phyloP scores from a whole-genome alignment of 306 rosid species.

The Lathyrus tuberosus region DNA sequence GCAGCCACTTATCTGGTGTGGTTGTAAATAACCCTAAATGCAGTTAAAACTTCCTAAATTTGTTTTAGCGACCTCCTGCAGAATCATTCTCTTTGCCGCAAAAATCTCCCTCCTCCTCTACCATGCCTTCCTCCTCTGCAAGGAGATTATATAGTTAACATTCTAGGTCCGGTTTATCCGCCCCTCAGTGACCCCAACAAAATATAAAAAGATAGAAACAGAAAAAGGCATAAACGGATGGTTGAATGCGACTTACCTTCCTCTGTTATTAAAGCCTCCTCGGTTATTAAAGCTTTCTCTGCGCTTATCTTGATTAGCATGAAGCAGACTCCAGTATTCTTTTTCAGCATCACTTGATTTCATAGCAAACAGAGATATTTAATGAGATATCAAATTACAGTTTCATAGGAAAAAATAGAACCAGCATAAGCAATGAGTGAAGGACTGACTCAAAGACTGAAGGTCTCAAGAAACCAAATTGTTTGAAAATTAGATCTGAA shows the following conservation, averaged over 20 bases:
- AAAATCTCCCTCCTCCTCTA: too few species aligned
- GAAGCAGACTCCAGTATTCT: constrained; percentile 81
- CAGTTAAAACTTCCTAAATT: constrained; percentile 49
- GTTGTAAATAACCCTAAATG: constrained; percentile 15
- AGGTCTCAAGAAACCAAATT: too few species aligned
- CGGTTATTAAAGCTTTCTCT: constrained; percentile 53
- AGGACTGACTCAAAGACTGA: neutral
- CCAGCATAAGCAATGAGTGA: neutral
- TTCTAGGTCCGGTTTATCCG: too few species aligned
- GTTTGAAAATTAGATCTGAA: neutral
- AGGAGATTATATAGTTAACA: too few species aligned
- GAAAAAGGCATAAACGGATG: neutral
- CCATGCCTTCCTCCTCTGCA: too few species aligned
- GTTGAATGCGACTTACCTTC: constrained; percentile 58
- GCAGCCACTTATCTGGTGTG: neutral
- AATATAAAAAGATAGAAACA: too few species aligned
- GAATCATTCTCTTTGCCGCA: constrained; percentile 17
- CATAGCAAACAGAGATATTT: constrained; percentile 23
- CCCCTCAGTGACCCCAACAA: too few species aligned
- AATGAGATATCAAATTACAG: neutral
- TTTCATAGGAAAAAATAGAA: too few species aligned
- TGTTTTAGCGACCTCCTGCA: constrained; percentile 56
- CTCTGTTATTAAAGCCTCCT: constrained; percentile 61
- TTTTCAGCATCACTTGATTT: constrained; percentile 77
- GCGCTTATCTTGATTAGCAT: constrained; percentile 61